Evolutionary conservation across 805 yeast genomes (phyloP), one percentile per base, ranked within the genome.

Genomic region (Myxozyma neglecta): DNA sequence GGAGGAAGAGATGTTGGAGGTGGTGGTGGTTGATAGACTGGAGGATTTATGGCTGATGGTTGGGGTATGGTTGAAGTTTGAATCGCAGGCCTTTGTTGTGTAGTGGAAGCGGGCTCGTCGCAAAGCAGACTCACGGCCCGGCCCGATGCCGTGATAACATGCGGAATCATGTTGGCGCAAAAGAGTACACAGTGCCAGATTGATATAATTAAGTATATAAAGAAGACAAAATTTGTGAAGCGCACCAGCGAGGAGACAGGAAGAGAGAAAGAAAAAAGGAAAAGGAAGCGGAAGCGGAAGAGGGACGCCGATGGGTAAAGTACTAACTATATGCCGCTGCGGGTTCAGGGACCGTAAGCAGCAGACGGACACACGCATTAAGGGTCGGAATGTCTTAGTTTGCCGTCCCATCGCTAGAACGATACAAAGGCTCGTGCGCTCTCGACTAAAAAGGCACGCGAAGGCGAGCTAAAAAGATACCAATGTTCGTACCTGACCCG

Each of bases 101-200:
- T 7, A 9, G 32, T 18, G 24, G 47, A 20, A 39, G 37, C 45
- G 13, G 57, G 57, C 20, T 62, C 63, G 53, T 62, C 66, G 66
- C 63, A 58, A 47, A 62, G 61, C 20, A 62, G 55, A 29, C 61
- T 55, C 50, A 62, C 66, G 37, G 64, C 34, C 9, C 45, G 57
- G 29, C 66, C 66, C 16, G 66, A 46, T 45, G 66, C 55, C 14
- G 66, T 56, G 52, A 62, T 59, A 35, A 62, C 45, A 53, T 61
- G 65, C 48, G 61, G 59, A 39, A 62, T 46, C 66, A 62, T 62
- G 56, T 46, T 32, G 18, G 39, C 13, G 45, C 5, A 11, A 44
- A 16, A 29, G 40, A 32, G 45, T 36, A 18, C 45, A 16, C 51
- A n/a, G 35, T 35, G 34, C 29, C 29, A 24, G 29, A 24, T 24